phyloP scores from a whole-genome alignment of 1,139 yeast species.

The Geotrichum bryndzae region DNA sequence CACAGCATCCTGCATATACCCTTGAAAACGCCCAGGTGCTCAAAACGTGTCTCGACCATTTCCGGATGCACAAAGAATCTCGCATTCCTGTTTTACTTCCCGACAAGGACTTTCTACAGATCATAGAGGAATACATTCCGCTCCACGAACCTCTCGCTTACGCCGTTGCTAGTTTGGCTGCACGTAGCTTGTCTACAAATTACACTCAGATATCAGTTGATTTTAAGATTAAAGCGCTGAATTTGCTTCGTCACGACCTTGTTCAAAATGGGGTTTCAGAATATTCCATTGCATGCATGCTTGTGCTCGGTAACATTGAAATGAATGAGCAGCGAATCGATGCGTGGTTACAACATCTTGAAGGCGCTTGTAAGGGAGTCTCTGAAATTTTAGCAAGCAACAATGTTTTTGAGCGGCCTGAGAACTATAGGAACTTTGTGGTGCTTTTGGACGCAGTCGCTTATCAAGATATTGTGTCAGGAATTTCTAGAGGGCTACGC shows the following conservation, averaged over 20 bases:
- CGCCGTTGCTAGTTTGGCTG: conserved; percentile 13
- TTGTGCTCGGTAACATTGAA: conserved; percentile 12
- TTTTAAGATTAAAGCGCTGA: conserved; percentile 12
- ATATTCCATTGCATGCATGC: conserved; percentile 14
- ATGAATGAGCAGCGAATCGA: conserved; percentile 9
- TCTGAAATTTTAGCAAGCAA: conserved; percentile 7
- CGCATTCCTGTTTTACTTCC: conserved; percentile 4
- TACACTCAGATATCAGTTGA: conserved; percentile 11
- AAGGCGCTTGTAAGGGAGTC: conserved; percentile 14
- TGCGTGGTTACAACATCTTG: conserved; percentile 12
- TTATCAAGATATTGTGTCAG: conserved; percentile 10
- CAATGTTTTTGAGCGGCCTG: conserved; percentile 6
- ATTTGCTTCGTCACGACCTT: conserved; percentile 12
- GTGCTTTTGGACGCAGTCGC: conserved; percentile 12
- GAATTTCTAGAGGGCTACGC: not conserved
- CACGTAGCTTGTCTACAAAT: conserved; percentile 2
- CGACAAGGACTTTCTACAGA: not conserved
- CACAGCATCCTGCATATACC: not conserved
- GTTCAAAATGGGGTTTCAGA: conserved; percentile 12
- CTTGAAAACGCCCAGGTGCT: conserved; percentile 7
- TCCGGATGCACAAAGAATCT: conserved; percentile 1
- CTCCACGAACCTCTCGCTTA: conserved; percentile 12
- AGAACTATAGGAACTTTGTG: not conserved
- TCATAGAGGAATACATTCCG: conserved; percentile 5
- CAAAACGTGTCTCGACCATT: conserved; percentile 7